Conservation (phyloP, 768 basidiomycete species). For the Suillus subluteus region DNA sequence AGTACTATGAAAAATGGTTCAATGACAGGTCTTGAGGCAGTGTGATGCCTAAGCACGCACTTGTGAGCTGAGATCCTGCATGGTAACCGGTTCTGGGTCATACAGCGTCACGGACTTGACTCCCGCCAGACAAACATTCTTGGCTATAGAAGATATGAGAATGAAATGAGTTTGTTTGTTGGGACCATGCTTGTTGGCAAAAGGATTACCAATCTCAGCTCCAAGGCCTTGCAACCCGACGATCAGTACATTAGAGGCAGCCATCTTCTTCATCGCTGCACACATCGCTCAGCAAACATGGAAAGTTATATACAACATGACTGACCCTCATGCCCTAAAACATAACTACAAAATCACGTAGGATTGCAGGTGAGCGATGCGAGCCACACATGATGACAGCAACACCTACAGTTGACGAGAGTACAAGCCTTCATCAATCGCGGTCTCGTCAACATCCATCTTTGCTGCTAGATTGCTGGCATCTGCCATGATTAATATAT, state of each 20-base stretch:
- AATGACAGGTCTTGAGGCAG: background rate
- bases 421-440: slow-evolving; percentile 93
- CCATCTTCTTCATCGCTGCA: slow-evolving; percentile 99
- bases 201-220: slow-evolving; percentile 83
- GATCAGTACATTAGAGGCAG: slow-evolving; percentile 90
- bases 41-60: slow-evolving; percentile 44
- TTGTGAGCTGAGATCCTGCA: slow-evolving; percentile 94
- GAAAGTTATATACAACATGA: background rate
- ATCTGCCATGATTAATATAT: slow-evolving; percentile 38
- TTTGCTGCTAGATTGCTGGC: slow-evolving; percentile 41
- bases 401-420: slow-evolving; percentile 85
- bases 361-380: slow-evolving; percentile 23
- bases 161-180: slow-evolving; percentile 1
- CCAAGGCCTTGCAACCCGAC: slow-evolving; percentile 92
- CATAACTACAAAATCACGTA: slow-evolving; percentile 61
- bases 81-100: slow-evolving; percentile 85
- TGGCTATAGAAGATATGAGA: slow-evolving; percentile 51
- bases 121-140: slow-evolving; percentile 93
- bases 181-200: background rate
- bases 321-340: slow-evolving; percentile 94
- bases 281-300: slow-evolving; percentile 22
- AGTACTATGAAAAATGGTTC: slow-evolving; percentile 65
- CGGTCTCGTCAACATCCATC: slow-evolving; percentile 87
- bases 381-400: slow-evolving; percentile 18
- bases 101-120: slow-evolving; percentile 97